Base-by-base conservation (phyloP, 352 stramenopile species). In the Phytophthora multivora region DNA sequence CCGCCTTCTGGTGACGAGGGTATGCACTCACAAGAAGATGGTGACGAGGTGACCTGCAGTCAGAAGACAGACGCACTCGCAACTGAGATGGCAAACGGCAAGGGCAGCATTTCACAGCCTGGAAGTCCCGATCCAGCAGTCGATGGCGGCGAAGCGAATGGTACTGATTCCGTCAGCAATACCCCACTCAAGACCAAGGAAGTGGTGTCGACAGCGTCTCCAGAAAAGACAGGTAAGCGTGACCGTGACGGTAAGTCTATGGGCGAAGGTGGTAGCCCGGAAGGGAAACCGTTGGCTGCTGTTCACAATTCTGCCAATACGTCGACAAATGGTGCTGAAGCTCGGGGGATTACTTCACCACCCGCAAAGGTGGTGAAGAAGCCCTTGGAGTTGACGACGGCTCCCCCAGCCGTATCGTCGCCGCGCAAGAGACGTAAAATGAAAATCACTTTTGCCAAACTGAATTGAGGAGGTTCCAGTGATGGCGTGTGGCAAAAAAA, bases 401-500 rank as follows among this genome's bases (percentile, higher is more conserved):
- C 77, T 54, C 69, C 82, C 43, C 51, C 71, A 49, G 71, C 58
- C 28, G 71, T 83, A 39, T 80, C 83, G 38, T 93, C 86, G 45
- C 86, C 86, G 45, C 86, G 86, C 74, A 95, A 95, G 69, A 81
- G 86, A 81, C 86, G 86, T 88, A 95, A 95, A 89, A 95, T 95
- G 86, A 95, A 95, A 90, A 95, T 95, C 76, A 90, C 83, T 75
- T 95, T 95, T 89, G 77, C 67, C 63, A 91, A 94, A 90, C 75
- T 93, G 65, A 89, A 86, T 77, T 95, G 78, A 93, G 61, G 45
- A 75, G 55, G 53, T 68, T 79, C 66, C 65, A 66, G 47, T 57
- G 51, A 47, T 64, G 68, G 42, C 50, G 46, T 63, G 69, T 80
- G 71, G 64, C 51, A 63, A 77, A 76, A 84, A 39, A 66, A 71